Evolutionary conservation across 768 basidiomycete species (phyloP), one percentile per base, ranked within the genome.

Genomic region (Kwoniella sp.): DNA sequence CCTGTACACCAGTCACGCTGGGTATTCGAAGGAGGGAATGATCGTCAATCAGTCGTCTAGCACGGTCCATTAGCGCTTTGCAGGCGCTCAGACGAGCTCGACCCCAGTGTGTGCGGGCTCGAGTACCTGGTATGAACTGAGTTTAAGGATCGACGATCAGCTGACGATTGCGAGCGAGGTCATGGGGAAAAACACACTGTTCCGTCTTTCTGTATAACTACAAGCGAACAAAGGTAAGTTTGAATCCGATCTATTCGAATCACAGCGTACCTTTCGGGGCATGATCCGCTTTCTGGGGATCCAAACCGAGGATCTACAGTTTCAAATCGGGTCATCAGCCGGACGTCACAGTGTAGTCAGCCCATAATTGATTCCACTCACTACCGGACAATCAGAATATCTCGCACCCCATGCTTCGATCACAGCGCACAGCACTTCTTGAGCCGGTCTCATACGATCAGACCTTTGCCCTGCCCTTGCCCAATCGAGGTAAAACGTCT

Each of bases 361-460:
- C n/a, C n/a, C n/a, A n/a, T n/a, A n/a, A n/a, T n/a, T n/a, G n/a
- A n/a, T n/a, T n/a, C n/a, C n/a, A 62, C 70, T 55, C 13, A 72
- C 71, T 9, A 73, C 67, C 2, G 71, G 68, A 9, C 63, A 68
- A 47, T 73, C 71, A 2, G 71, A 73, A 46, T 70, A 73, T 37
- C 69, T 55, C 17, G 71, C 68, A n/a, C 66, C 71, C 67, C 68
- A 73, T 8, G 71, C 71, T 58, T 73, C 71, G 15, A 73, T 68
- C 6, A 68, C 64, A 2, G 69, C 68, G 24, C 69, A 70, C 21
- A 73, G 37, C 15, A 52, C 63, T 47, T 73, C 71, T 24, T 65
- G 69, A 19, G 65, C 64, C 1, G 66, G 71, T 8, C 53, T 57
- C 68, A 73, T 70, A 7, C 55, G 29, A 49, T 73, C 71, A 9